Conservation (phyloP, 2,329 filamentous ascomycete genomes). For the Epicoccum nigrum region DNA sequence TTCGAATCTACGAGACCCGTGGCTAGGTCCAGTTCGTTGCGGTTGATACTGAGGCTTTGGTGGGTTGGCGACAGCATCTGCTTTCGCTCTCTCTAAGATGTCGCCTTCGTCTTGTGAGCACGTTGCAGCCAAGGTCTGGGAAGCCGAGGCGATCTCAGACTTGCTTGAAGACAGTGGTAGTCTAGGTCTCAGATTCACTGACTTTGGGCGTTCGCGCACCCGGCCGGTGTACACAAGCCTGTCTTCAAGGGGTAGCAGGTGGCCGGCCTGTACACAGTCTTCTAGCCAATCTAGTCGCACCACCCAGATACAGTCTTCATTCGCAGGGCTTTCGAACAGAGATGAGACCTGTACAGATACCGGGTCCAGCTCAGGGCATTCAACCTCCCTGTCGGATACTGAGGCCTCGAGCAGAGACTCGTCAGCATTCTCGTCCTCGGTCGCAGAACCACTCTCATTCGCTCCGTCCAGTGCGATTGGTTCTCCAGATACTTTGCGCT, state of each 20-base stretch:
- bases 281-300: constrained; percentile 62
- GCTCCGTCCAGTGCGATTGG: constrained; percentile 13
- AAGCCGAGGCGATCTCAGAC: constrained; percentile 15
- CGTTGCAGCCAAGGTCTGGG: constrained; percentile 28
- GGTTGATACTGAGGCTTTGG: constrained; percentile 22
- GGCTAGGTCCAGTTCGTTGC: constrained; percentile 20
- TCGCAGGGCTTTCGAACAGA: constrained; percentile 24
- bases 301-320: constrained; percentile 53
- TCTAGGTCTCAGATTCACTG: constrained; percentile 28
- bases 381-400: constrained; percentile 5
- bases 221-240: constrained; percentile 60
- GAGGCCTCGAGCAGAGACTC: constrained; percentile 21
- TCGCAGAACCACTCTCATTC: constrained; percentile 20
- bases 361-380: background rate
- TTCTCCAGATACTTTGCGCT: constrained; percentile 17
- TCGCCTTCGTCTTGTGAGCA: constrained; percentile 28
- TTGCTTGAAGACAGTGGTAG: constrained; percentile 20
- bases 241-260: constrained; percentile 53
- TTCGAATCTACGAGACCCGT: constrained; percentile 41
- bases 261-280: constrained; percentile 52
- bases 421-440: constrained; percentile 17
- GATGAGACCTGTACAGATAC: background rate
- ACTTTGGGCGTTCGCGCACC: constrained; percentile 48
- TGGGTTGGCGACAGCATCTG: constrained; percentile 47
- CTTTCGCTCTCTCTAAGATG: constrained; percentile 62